phyloP scores from a whole-genome alignment of 331 rosid species.

The Quercus tomentella region DNA sequence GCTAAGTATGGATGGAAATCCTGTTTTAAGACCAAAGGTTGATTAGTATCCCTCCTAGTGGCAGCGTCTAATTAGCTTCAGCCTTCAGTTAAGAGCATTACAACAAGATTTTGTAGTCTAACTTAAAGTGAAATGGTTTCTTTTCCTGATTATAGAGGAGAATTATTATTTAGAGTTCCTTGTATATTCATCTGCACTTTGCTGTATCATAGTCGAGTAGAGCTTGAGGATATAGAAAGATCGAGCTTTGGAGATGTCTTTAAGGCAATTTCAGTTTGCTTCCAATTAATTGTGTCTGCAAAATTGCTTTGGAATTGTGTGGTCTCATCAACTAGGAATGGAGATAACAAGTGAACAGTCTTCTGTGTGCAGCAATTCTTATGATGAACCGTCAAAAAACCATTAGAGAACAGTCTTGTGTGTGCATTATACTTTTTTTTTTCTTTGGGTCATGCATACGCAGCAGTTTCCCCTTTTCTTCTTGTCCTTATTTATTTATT shows the following conservation, averaged over 20 bases:
- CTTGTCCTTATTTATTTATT: no score
- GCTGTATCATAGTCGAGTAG: background rate
- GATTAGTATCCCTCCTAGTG: background rate
- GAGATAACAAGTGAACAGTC: conserved; percentile 62
- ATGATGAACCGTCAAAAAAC: conserved; percentile 74
- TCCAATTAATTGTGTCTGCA: background rate
- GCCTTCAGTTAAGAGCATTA: no score
- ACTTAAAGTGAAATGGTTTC: background rate
- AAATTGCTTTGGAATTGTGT: background rate
- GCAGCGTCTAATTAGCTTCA: background rate
- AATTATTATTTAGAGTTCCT: background rate
- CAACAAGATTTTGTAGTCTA: background rate
- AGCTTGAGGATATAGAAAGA: background rate
- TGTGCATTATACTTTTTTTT: background rate
- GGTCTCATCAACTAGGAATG: conserved; percentile 57
- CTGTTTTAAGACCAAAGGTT: background rate
- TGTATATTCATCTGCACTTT: background rate
- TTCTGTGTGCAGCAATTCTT: conserved; percentile 89
- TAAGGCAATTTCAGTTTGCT: background rate
- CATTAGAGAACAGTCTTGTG: conserved; percentile 26
- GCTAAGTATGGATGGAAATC: background rate
- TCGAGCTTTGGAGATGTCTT: background rate
- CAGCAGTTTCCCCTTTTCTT: background rate
- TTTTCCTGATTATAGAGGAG: background rate
- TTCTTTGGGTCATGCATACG: background rate